Evolutionary conservation across 1,139 yeast genomes (phyloP), one percentile per base, ranked within the genome.

Genomic region (Casaregolazyma lundiana): DNA sequence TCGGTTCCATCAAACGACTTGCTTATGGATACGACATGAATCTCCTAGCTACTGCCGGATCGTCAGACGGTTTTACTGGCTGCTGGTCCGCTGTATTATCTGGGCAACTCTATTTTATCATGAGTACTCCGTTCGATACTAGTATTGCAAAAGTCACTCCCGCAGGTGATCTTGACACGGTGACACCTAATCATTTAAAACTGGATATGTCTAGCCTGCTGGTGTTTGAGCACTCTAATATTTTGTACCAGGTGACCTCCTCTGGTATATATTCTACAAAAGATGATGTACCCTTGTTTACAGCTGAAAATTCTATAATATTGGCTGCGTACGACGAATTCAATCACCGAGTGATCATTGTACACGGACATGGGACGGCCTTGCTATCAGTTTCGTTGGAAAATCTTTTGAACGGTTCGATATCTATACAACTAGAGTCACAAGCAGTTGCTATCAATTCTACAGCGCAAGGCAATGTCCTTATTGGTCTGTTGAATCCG

Each of bases 21-120:
- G 30, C 26, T 17, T 35, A 34, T 24, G 44, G 44, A 2, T 15
- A 18, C 29, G 44, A 41, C 6, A 15, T 41, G n/a, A 18, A 41
- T 24, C 6, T 24, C 9, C 18, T 41, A 9, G 44, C 38, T 2
- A 35, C 20, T 6, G 38, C 35, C 4, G 32, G 34, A 2, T 15
- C 22, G 8, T 11, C 34, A 16, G 21, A 41, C 6, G 35, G 38
- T 7, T 13, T 41, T 4, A 22, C 24, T 17, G 35, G 26, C n/a
- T 34, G 44, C 24, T 41, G 44, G 44, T 7, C 38, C 11, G 26
- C 29, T 3, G 17, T 19, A 8, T 6, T 32, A 24, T 22, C 40
- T 8, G 34, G 38, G 6, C 24, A 35, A 15, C 26, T 18, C n/a
- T 19, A 24, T 21, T 41, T 39, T 39, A 22, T 41, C 13, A 17